These are phyloP conservation scores for Aspergillus tanneri DNA, from an alignment of 2,329 filamentous ascomycete genomes.

Conservation along the genomic window DNA sequence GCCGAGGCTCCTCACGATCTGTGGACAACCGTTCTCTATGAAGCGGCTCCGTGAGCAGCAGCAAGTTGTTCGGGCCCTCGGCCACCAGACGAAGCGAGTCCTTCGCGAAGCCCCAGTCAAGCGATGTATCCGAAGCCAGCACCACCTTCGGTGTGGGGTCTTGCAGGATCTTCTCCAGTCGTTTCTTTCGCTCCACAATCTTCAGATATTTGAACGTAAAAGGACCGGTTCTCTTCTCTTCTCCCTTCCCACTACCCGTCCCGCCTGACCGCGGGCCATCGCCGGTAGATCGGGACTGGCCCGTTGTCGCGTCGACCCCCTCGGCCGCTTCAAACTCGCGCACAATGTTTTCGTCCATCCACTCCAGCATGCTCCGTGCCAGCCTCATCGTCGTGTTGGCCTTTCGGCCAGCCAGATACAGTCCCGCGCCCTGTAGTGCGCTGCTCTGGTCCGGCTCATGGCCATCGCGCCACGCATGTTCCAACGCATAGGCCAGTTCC, in stretches of 20 bases:
- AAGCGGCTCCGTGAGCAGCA: conserved; percentile 77
- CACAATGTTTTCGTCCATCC: conserved; percentile 97
- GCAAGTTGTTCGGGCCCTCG: conserved; percentile 73
- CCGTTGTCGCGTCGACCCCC: conserved; percentile 38
- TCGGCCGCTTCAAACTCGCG: conserved; percentile 77
- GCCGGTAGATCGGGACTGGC: conserved; percentile 40
- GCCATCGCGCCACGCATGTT: conserved; percentile 82
- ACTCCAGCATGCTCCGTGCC: conserved; percentile 93
- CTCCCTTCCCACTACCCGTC: conserved; percentile 39
- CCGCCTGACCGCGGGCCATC: conserved; percentile 42
- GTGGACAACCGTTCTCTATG: conserved; percentile 27
- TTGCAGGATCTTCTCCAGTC: conserved; percentile 69
- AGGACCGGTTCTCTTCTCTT: conserved; percentile 59
- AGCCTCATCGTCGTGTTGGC: conserved; percentile 87
- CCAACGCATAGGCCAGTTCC: conserved; percentile 86
- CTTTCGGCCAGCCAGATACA: conserved; percentile 84
- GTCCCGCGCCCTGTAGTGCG: conserved; percentile 52
- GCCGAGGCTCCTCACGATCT: conserved; percentile 33
- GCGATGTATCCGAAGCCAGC: conserved; percentile 80
- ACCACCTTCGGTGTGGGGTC: conserved; percentile 66
- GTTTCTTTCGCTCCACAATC: conserved; percentile 76
- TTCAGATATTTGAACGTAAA: conserved; percentile 89
- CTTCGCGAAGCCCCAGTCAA: conserved; percentile 94
- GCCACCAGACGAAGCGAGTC: conserved; percentile 74
- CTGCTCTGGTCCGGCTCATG: conserved; percentile 52